Evolutionary conservation across 495 filamentous ascomycete genomes (phyloP).

Genomic region (Neurospora sp.): DNA sequence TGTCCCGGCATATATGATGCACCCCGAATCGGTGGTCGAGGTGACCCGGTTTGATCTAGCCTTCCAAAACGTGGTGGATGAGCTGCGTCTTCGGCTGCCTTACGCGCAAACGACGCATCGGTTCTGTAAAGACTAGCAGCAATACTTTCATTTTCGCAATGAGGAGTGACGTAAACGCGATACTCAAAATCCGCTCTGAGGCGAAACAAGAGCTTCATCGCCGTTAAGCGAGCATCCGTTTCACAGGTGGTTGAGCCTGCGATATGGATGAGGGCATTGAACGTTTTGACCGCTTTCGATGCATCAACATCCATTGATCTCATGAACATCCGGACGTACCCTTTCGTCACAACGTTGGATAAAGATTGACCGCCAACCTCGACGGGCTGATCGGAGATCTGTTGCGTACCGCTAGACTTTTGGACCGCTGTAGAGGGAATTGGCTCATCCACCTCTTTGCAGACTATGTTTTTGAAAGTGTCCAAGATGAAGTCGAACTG

Average conservation of each 20-base stretch:
- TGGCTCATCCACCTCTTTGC: slow-evolving; percentile 28
- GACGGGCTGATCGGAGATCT: slow-evolving; percentile 8
- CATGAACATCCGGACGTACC: slow-evolving; percentile 52
- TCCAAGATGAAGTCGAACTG: slow-evolving; percentile 45
- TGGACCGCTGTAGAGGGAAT: slow-evolving; percentile 21
- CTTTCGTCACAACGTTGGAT: slow-evolving; percentile 45
- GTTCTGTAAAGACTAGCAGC: slow-evolving; percentile 64
- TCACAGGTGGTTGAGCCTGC: slow-evolving; percentile 43
- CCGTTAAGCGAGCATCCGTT: slow-evolving; percentile 63
- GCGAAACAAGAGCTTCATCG: slow-evolving; percentile 76
- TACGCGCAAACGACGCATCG: slow-evolving; percentile 39
- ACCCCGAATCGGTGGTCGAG: slow-evolving; percentile 31
- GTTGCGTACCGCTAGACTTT: slow-evolving; percentile 6
- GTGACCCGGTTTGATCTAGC: slow-evolving; percentile 18
- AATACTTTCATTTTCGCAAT: slow-evolving; percentile 58
- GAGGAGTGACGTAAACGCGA: slow-evolving; percentile 54
- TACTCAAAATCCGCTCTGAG: slow-evolving; percentile 71
- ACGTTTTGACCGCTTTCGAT: slow-evolving; percentile 41
- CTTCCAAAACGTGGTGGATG: slow-evolving; percentile 30
- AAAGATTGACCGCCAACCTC: slow-evolving; percentile 31
- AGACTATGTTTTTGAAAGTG: slow-evolving; percentile 34
- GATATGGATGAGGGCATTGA: slow-evolving; percentile 47
- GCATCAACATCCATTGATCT: slow-evolving; percentile 45
- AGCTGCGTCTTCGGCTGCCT: slow-evolving; percentile 39
- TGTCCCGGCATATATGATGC: slow-evolving; percentile 39